Base-by-base conservation (phyloP, 306 rosid genomes). In the Begonia masoniana region DNA sequence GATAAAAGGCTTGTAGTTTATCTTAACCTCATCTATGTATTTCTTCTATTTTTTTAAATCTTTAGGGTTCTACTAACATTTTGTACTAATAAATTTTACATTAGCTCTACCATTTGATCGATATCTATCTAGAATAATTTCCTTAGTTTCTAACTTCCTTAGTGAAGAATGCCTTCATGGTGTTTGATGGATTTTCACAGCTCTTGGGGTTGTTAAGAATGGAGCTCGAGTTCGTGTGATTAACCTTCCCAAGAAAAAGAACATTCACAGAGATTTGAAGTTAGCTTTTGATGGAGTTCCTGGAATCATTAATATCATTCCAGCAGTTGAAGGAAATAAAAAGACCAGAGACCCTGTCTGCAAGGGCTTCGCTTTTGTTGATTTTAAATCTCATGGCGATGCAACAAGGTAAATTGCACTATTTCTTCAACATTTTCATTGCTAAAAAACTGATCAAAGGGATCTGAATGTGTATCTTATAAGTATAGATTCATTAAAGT, bases 261-360 rank as follows among this genome's bases (percentile, higher is more conserved):
- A 85, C 55, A 73, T 78, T 14, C 79, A 69, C 15, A 79, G 88
- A 75, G 94, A 91, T 72, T 75, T 91, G 68, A 81, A 63, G 56
- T 48, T 59, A 15, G 88, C 96, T 51, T 81, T 91, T 51, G 67
- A 75, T 60, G 80, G 73, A 60, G 68, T 83, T 15, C 92, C 74
- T 2, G 86, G 88, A 45, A 63, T 91, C 65, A 39, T 70, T 52
- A 71, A 79, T 49, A 75, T 91, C 62, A 65, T 60, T 69, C 94
- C 94, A 9, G 79, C 69, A 49, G 88, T 81, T 60, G 45, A 61
- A 39, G 94, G 96, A 59, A 91, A 77, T 79, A 83, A 82, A 75
- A 89, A 85, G 76, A 91, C 97, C 39, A 78, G 91, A 77, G 97
- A 91, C 63, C 96, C 97, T 45, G 51, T 81, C 53, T 91, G 97